phyloP scores from a whole-genome alignment of 768 basidiomycete species.

The Suillus lakei region DNA sequence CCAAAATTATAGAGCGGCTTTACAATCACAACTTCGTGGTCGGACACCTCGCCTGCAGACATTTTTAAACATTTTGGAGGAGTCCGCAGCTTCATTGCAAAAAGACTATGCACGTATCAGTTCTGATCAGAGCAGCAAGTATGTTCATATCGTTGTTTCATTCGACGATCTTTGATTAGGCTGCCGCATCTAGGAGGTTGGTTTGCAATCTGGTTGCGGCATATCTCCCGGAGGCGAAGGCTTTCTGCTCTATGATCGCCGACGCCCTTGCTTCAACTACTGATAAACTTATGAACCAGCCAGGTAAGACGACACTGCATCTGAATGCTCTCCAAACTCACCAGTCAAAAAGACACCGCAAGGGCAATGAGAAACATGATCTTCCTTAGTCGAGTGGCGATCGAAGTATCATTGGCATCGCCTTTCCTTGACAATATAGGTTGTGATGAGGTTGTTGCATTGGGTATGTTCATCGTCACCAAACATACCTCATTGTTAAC shows the following conservation, averaged over 20 bases:
- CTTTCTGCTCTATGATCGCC: constrained; percentile 47
- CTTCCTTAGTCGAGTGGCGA: constrained; percentile 54
- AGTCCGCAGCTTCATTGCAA: constrained; percentile 59
- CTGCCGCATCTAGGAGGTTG: constrained; percentile 40
- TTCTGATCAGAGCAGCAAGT: constrained; percentile 50
- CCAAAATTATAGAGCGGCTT: constrained; percentile 59
- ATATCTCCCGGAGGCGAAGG: constrained; percentile 58
- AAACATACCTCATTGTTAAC: constrained; percentile 8
- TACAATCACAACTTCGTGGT: constrained; percentile 68
- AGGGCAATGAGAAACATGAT: constrained; percentile 39
- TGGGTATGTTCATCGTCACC: constrained; percentile 36
- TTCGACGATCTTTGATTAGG: constrained; percentile 5
- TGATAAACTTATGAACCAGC: constrained; percentile 33
- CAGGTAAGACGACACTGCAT: constrained; percentile 37
- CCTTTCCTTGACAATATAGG: constrained; percentile 50
- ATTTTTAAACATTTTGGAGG: constrained; percentile 63
- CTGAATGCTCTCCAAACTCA: constrained; percentile 13
- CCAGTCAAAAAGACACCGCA: constrained; percentile 11
- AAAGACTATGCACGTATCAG: constrained; percentile 57
- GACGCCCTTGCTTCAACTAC: constrained; percentile 44
- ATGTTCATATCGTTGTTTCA: constrained; percentile 23
- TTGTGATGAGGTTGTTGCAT: constrained; percentile 39
- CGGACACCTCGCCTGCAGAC: constrained; percentile 66
- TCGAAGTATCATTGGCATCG: constrained; percentile 51
- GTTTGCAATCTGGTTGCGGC: constrained; percentile 44